Evolutionary conservation across 2,329 filamentous ascomycete genomes (phyloP), one percentile per base, ranked within the genome.

Genomic region (Aspergillus viridinutans): DNA sequence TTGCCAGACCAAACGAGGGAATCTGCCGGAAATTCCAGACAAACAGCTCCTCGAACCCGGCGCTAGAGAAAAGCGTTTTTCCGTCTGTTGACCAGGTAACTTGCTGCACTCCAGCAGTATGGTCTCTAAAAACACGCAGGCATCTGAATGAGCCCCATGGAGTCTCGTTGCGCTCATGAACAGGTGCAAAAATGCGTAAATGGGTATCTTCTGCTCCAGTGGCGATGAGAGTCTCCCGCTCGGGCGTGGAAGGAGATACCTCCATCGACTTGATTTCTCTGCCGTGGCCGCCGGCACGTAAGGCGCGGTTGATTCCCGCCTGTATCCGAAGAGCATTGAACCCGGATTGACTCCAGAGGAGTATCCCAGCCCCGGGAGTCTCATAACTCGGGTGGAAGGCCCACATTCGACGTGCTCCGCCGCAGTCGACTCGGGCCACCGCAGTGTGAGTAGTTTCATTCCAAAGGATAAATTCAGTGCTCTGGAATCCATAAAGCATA

Each of bases 41-140:
- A 65, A 88, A 93, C 61, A 97, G 88, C 72, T 99, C 93, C 71
- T 97, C 93, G 59, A 86, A 87, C 0, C 92, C 94, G 5, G 85
- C 91, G 66, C 90, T 92, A 62, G 90, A 96, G 70, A 97, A 89
- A 2, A 99, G 82, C 64, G 88, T 89, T 1, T 78, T 72, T 2
- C 87, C 83, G 49, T 84, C 81, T 0, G 72, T 69, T 1, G 89
- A 85, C 90, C 91, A 97, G 58, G 82, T 82, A 1, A 96, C 77
- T 59, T 87, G 83, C 71, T 97, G 93, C 7, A 97, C 84, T 0
- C 93, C 94, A 0, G 91, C 88, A 1, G 85, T 88, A 69, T 99
- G 94, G 54, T 84, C 85, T 62, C 90, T 87, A 21, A 96, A 73
- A 0, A 87, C 85, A 9, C 85, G 83, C 23, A 88, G 68, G 63